A percentile compares a stretch with the other conserved stretches of the same genome.
Evolutionary conservation across 108 stramenopile species (phyloP).

Genomic region (Chaetoceros muelleri): DNA sequence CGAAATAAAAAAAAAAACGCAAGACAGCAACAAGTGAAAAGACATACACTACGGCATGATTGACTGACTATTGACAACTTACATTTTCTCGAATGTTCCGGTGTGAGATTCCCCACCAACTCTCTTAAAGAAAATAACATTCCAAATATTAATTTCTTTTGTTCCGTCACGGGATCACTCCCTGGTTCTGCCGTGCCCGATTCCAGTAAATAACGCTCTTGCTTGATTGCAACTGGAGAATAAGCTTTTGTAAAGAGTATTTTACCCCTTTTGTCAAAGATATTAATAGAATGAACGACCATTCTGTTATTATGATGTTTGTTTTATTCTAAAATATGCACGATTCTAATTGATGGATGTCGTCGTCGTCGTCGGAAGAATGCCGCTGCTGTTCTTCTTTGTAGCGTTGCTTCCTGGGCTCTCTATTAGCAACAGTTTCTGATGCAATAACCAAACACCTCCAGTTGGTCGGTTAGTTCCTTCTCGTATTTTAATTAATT

Average conservation of each 20-base stretch:
- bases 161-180: slow-evolving; percentile 62
- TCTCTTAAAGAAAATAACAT: slow-evolving; percentile 82
- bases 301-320: slow-evolving; percentile 22
- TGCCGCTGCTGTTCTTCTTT: neutral
- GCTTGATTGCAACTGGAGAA: slow-evolving; percentile 15
- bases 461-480: no score
- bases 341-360: neutral
- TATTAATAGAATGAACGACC: slow-evolving; percentile 79
- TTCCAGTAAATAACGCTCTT: slow-evolving; percentile 4
- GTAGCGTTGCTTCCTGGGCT: no score
- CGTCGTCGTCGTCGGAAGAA: neutral
- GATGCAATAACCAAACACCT: no score
- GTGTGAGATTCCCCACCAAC: slow-evolving; percentile 61
- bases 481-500: no score
- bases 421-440: no score
- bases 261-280: slow-evolving; percentile 84
- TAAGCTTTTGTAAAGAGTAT: slow-evolving; percentile 81
- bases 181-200: slow-evolving; percentile 4
- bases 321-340: neutral
- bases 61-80: neutral
- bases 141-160: slow-evolving; percentile 84
- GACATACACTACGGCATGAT: neutral
- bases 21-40: neutral
- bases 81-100: slow-evolving; percentile 26
- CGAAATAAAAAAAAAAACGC: neutral